Evolutionary conservation across 2,329 filamentous ascomycete genomes (phyloP).

Genomic region (Pestalotiopsis sp.): DNA sequence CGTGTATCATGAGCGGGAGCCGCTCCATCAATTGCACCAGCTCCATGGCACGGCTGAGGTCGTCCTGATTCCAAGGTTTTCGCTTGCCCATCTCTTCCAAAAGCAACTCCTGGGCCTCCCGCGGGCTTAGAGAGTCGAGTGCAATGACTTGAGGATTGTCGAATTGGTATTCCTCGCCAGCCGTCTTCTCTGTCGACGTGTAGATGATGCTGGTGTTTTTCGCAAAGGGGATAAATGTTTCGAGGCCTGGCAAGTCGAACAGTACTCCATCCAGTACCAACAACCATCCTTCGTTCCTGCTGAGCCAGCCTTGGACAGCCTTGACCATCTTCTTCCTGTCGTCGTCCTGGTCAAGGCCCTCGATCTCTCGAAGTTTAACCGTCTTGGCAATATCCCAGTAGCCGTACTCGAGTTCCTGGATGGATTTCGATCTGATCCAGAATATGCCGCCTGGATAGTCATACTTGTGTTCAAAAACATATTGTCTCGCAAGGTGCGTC

Average conservation of each 20-base stretch:
- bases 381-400: constrained; percentile 69
- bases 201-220: constrained; percentile 68
- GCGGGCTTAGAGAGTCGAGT: constrained; percentile 54
- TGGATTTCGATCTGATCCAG: constrained; percentile 67
- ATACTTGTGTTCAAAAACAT: constrained; percentile 61
- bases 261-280: constrained; percentile 69
- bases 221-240: constrained; percentile 66
- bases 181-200: constrained; percentile 65
- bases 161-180: constrained; percentile 57
- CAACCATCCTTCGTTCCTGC: constrained; percentile 64
- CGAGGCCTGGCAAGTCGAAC: constrained; percentile 60
- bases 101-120: constrained; percentile 63
- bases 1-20: constrained; percentile 69
- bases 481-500: constrained; percentile 69
- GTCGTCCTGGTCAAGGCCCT: constrained; percentile 39
- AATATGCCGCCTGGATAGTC: constrained; percentile 69
- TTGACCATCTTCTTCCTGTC: constrained; percentile 53
- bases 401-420: constrained; percentile 59
- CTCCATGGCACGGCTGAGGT: constrained; percentile 59
- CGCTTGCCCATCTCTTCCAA: constrained; percentile 64
- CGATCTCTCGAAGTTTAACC: constrained; percentile 49
- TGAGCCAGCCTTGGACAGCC: constrained; percentile 64
- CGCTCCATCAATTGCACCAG: constrained; percentile 66
- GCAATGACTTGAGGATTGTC: constrained; percentile 61
- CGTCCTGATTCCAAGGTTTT: constrained; percentile 54